phyloP scores from a whole-genome alignment of 2,329 filamentous ascomycete species.

The Talaromyces sp. region DNA sequence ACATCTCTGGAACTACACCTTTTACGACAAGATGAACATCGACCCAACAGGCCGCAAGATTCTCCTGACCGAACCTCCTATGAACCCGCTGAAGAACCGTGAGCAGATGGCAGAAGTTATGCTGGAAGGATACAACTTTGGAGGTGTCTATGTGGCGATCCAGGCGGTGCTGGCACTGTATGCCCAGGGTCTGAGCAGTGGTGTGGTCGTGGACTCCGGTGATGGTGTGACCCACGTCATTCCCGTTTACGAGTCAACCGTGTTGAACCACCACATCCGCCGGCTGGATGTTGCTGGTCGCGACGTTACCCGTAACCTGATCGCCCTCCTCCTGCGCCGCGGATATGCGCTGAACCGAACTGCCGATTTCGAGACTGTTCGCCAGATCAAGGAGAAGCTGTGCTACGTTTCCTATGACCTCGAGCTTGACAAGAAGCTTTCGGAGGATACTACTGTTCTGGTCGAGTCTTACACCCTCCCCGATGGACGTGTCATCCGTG shows the following conservation, averaged over 20 bases:
- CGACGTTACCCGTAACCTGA: slow-evolving; percentile 97
- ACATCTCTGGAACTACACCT: slow-evolving; percentile 99
- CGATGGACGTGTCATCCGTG: slow-evolving; percentile 92
- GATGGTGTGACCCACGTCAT: slow-evolving; percentile 99
- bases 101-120: slow-evolving; percentile 99
- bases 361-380: slow-evolving; percentile 97
- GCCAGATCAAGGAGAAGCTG: slow-evolving; percentile 99
- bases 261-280: slow-evolving; percentile 93
- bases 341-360: slow-evolving; percentile 98
- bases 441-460: slow-evolving; percentile 94
- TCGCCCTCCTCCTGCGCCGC: slow-evolving; percentile 87
- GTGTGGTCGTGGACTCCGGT: slow-evolving; percentile 98
- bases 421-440: slow-evolving; percentile 91
- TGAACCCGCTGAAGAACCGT: slow-evolving; percentile 96
- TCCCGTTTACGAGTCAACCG: slow-evolving; percentile 96
- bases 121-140: slow-evolving; percentile 96
- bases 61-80: slow-evolving; percentile 91
- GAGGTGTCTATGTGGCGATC: slow-evolving; percentile 96
- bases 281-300: slow-evolving; percentile 93
- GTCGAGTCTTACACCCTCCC: slow-evolving; percentile 98
- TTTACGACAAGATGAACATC: slow-evolving; percentile 94
- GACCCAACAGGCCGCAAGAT: slow-evolving; percentile 94
- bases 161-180: slow-evolving; percentile 96
- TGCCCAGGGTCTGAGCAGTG: slow-evolving; percentile 88
- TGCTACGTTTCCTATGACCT: slow-evolving; percentile 99